Conservation (phyloP, 495 filamentous ascomycete genomes). For the Thermothielavioides terrestris region DNA sequence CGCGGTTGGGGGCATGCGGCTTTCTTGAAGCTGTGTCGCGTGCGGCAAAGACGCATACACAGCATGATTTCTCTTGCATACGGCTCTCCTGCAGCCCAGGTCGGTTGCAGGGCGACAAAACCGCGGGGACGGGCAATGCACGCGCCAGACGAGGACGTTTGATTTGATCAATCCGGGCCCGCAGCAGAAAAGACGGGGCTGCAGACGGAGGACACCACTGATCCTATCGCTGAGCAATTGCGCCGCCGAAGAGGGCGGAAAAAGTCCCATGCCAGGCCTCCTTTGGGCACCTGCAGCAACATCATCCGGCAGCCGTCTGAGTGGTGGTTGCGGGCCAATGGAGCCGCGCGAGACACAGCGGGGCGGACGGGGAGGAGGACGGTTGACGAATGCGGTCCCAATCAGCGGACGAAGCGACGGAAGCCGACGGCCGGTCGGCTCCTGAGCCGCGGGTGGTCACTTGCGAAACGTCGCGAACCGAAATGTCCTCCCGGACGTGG, state of each 20-base stretch:
- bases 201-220: neutral
- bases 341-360: neutral
- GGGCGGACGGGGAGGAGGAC: neutral
- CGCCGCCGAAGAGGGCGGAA: neutral
- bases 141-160: neutral
- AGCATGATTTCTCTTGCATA: neutral
- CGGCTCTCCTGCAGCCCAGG: neutral
- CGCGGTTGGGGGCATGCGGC: neutral
- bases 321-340: constrained; percentile 1
- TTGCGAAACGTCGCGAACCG: neutral
- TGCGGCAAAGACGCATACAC: neutral
- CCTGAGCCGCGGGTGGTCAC: neutral
- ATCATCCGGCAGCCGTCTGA: neutral
- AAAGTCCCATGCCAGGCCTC: neutral
- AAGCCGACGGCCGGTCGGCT: neutral
- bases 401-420: neutral
- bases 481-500: neutral
- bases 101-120: neutral
- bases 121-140: neutral
- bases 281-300: neutral
- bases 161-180: constrained; percentile 2
- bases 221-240: neutral
- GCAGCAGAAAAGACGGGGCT: neutral
- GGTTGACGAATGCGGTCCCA: neutral
- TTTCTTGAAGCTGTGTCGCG: neutral